phyloP scores from a whole-genome alignment of 306 rosid species.

The Lupinus albus region DNA sequence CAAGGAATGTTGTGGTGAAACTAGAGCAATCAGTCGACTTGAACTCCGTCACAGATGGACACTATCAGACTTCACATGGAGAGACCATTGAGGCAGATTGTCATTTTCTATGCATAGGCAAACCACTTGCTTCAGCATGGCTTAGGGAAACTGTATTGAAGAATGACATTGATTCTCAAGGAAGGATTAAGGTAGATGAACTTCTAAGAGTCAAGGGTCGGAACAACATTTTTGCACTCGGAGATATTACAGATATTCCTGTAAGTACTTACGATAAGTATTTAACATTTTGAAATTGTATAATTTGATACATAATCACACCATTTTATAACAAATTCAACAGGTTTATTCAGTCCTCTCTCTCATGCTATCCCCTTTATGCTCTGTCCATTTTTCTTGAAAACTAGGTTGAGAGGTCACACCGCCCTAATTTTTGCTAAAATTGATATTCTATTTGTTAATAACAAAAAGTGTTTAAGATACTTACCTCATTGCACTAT shows the following conservation, averaged over 20 bases:
- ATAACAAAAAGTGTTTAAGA: not conserved
- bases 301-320: not conserved
- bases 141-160: slow-evolving; percentile 57
- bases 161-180: slow-evolving; percentile 51
- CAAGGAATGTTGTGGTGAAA: slow-evolving; percentile 64
- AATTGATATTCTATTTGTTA: slow-evolving; percentile 9
- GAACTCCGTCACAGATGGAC: slow-evolving; percentile 40
- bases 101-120: slow-evolving; percentile 65
- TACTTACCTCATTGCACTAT: too few relatives aligned
- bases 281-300: slow-evolving; percentile 9
- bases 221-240: slow-evolving; percentile 64
- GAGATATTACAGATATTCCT: slow-evolving; percentile 74
- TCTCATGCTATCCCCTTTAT: slow-evolving; percentile 12
- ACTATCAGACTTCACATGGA: slow-evolving; percentile 60
- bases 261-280: slow-evolving; percentile 49
- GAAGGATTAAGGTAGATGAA: slow-evolving; percentile 72
- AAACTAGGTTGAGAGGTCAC: slow-evolving; percentile 15
- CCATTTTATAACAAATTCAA: slow-evolving; percentile 21
- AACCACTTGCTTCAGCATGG: slow-evolving; percentile 64
- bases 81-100: slow-evolving; percentile 67
- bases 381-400: slow-evolving; percentile 7
- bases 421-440: slow-evolving; percentile 19
- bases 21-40: slow-evolving; percentile 57
- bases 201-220: slow-evolving; percentile 62
- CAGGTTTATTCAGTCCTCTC: slow-evolving; percentile 3